Evolutionary conservation across 2,329 filamentous ascomycete species (phyloP).

Genomic region (Stemphylium vesicarium): DNA sequence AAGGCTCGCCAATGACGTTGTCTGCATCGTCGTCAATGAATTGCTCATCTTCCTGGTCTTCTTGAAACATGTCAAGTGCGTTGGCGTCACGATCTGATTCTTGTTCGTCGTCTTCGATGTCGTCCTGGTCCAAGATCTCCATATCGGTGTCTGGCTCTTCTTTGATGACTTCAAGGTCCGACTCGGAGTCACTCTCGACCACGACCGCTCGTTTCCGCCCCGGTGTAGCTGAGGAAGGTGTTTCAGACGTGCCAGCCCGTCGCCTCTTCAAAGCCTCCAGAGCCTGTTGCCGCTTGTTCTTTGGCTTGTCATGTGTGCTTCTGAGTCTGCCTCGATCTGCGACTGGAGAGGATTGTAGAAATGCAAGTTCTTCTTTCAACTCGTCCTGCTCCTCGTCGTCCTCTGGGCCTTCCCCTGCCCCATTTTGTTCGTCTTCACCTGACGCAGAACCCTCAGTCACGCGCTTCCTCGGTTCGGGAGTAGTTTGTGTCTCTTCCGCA

Average conservation of each 20-base stretch:
- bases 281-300: constrained; percentile 50
- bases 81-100: constrained; percentile 33
- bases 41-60: constrained; percentile 65
- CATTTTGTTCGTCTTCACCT: constrained; percentile 21
- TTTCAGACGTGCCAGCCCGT: constrained; percentile 43
- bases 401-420: not conserved
- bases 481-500: constrained; percentile 11
- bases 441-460: constrained; percentile 25
- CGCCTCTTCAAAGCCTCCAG: constrained; percentile 53
- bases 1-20: constrained; percentile 57
- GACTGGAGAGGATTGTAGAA: constrained; percentile 47
- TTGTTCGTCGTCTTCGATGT: constrained; percentile 32
- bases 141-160: constrained; percentile 36
- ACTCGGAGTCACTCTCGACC: constrained; percentile 33
- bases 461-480: constrained; percentile 27
- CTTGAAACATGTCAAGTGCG: constrained; percentile 55
- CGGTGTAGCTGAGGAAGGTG: constrained; percentile 33
- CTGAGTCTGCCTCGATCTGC: constrained; percentile 33
- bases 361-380: constrained; percentile 55
- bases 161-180: constrained; percentile 43
- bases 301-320: constrained; percentile 33
- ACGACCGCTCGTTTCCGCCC: constrained; percentile 30
- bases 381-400: constrained; percentile 44
- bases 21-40: constrained; percentile 70
- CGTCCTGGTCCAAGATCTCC: constrained; percentile 26